phyloP scores from a whole-genome alignment of 805 yeast species.

The Spathaspora boniae region DNA sequence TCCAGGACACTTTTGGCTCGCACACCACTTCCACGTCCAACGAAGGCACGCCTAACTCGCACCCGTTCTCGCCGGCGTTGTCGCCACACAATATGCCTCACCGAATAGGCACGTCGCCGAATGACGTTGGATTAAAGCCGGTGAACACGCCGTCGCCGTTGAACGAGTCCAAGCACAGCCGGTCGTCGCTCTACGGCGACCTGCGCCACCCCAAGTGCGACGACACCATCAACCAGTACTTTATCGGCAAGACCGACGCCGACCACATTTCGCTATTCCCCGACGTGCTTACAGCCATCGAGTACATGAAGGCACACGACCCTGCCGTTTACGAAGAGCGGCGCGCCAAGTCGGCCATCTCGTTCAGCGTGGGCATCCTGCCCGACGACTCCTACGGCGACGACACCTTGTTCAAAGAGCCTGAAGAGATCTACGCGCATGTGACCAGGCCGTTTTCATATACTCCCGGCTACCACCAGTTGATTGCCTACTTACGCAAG shows the following conservation, averaged over 20 bases:
- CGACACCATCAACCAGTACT: constrained; percentile 61
- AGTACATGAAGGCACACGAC: constrained; percentile 33
- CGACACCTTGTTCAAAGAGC: constrained; percentile 44
- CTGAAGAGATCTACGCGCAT: constrained; percentile 75
- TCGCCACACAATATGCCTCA: constrained; percentile 26
- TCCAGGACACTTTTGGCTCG: constrained; percentile 43
- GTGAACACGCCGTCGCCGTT: constrained; percentile 6
- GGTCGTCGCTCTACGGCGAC: constrained; percentile 14
- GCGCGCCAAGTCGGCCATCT: constrained; percentile 39
- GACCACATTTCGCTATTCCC: constrained; percentile 51
- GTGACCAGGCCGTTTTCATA: constrained; percentile 79
- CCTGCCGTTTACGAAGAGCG: constrained; percentile 39
- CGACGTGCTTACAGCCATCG: constrained; percentile 49
- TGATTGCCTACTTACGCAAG: constrained; percentile 66
- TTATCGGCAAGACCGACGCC: constrained; percentile 50
- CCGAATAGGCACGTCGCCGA: not conserved
- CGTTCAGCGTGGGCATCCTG: constrained; percentile 46
- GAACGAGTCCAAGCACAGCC: constrained; percentile 2
- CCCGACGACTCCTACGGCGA: constrained; percentile 31
- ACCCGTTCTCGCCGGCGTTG: constrained; percentile 31
- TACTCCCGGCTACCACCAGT: constrained; percentile 84
- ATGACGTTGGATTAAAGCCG: not conserved
- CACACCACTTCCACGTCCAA: constrained; percentile 29
- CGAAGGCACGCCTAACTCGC: constrained; percentile 38
- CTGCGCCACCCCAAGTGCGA: constrained; percentile 46